Evolutionary conservation across 2,329 filamentous ascomycete genomes (phyloP).

Genomic region (Rasamsonia emersonii): DNA sequence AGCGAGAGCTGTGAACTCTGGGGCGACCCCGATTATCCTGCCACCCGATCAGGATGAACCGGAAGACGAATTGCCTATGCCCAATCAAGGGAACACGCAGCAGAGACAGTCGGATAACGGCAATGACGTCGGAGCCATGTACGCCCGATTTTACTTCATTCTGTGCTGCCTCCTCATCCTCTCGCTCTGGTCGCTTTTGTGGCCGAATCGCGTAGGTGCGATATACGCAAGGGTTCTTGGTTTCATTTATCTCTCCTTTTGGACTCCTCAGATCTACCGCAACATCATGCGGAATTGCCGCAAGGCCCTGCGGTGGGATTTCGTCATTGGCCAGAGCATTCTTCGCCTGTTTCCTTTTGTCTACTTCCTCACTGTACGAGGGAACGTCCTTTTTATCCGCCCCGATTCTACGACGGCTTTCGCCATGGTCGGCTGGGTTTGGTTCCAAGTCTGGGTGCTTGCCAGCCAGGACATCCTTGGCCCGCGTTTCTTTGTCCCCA

Average conservation of each 20-base stretch:
- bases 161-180: slow-evolving; percentile 51
- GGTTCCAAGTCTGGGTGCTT: slow-evolving; percentile 75
- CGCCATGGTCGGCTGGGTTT: slow-evolving; percentile 67
- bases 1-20: slow-evolving; percentile 32
- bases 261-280: slow-evolving; percentile 84
- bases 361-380: slow-evolving; percentile 71
- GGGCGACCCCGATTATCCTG: slow-evolving; percentile 49
- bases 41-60: slow-evolving; percentile 50
- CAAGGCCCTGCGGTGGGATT: slow-evolving; percentile 83
- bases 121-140: slow-evolving; percentile 49
- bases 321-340: slow-evolving; percentile 73
- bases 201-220: slow-evolving; percentile 44
- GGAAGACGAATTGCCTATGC: slow-evolving; percentile 25
- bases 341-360: slow-evolving; percentile 70
- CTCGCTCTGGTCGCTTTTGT: slow-evolving; percentile 50
- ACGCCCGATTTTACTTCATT: slow-evolving; percentile 54
- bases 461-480: slow-evolving; percentile 76
- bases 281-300: slow-evolving; percentile 88
- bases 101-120: slow-evolving; percentile 27
- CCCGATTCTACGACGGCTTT: slow-evolving; percentile 59
- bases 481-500: slow-evolving; percentile 74
- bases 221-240: slow-evolving; percentile 55
- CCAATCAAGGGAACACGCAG: slow-evolving; percentile 22
- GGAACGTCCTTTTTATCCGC: slow-evolving; percentile 73
- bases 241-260: slow-evolving; percentile 78